Evolutionary conservation across 805 yeast genomes (phyloP).

Genomic region (Monosporozyma unispora): DNA sequence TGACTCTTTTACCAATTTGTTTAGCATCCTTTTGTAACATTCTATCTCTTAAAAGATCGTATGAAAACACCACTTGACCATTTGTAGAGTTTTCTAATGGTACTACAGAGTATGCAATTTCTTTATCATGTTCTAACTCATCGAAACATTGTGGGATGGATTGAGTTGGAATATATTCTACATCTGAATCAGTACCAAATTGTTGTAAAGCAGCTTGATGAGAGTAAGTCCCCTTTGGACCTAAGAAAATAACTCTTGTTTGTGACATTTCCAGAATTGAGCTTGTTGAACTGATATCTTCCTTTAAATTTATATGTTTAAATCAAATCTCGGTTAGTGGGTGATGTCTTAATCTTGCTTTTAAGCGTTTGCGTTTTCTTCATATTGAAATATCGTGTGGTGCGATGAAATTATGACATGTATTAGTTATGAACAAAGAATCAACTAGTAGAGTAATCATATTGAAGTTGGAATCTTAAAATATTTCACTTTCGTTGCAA

Average conservation of each 20-base stretch:
- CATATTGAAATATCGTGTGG: too few species aligned
- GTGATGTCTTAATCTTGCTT: too few species aligned
- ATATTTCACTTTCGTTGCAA: too few species aligned
- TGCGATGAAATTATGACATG: too few species aligned
- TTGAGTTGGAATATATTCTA: constrained; percentile 20
- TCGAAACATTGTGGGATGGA: constrained; percentile 58
- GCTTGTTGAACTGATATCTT: neutral
- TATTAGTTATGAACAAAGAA: too few species aligned
- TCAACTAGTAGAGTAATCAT: too few species aligned
- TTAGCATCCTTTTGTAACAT: constrained; percentile 12
- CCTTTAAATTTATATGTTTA: too few species aligned
- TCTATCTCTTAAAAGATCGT: constrained; percentile 72
- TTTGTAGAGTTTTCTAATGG: constrained; percentile 94
- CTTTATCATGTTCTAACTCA: constrained; percentile 30
- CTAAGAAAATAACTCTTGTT: constrained; percentile 62
- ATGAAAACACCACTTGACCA: constrained; percentile 83
- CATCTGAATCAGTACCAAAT: constrained; percentile 27
- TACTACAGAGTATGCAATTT: constrained; percentile 63
- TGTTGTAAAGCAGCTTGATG: constrained; percentile 69
- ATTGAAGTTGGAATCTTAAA: too few species aligned
- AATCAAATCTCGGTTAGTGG: too few species aligned
- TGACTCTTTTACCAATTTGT: constrained; percentile 10
- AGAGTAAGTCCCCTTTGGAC: constrained; percentile 90
- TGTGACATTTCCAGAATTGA: neutral
- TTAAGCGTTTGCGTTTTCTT: too few species aligned